Base-by-base conservation (phyloP, 306 rosid genomes). In the Prunus fruticosa region DNA sequence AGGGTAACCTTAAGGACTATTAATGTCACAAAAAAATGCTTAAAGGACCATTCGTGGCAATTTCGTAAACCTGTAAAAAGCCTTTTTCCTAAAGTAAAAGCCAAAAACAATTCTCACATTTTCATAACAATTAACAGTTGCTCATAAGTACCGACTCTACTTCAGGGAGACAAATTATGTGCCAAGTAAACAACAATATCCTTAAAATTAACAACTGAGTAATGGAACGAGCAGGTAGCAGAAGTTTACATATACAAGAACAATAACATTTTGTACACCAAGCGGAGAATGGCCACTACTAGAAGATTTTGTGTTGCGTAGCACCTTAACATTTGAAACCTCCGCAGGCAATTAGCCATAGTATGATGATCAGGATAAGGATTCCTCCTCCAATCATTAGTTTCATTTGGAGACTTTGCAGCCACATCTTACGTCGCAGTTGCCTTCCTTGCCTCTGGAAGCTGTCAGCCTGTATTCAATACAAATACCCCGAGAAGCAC, bases 401-500 rank as follows among this genome's bases (percentile, higher is more conserved):
- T 86, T 95, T 95, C 97, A 95, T 85, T 51, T 79, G 96, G 78
- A 95, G 89, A 85, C 82, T 90, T 88, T 95, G 98, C 82, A 95
- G 89, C 98, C 97, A 95, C 97, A 95, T 95, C 83, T 89, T 95
- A 70, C 98, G 81, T 61, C 98, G 89, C 53, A 95, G 84, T 73
- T 90, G 95, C 86, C 97, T 87, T 25, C 98, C 98, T 84, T 95
- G 98, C 89, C 98, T 91, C 81, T 95, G 98, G 80, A 95, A 95
- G 88, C 97, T 95, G 76, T 95, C 98, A 19, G 98, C 98, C 98
- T 95, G 85, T 45, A 80, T 82, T 75, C 77, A 66, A 64, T 65
- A 3, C 67, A 34, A 49, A 75, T 41, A 45, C 45, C 69, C 52
- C 16, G n/a, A 54, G 15, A 62, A 64, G 38, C 66, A 58, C 8